A percentile compares a stretch with the other conserved stretches of the same genome.
Conservation (phyloP, 1,284 basidiomycete species). For the Phellinidium pouzarii region DNA sequence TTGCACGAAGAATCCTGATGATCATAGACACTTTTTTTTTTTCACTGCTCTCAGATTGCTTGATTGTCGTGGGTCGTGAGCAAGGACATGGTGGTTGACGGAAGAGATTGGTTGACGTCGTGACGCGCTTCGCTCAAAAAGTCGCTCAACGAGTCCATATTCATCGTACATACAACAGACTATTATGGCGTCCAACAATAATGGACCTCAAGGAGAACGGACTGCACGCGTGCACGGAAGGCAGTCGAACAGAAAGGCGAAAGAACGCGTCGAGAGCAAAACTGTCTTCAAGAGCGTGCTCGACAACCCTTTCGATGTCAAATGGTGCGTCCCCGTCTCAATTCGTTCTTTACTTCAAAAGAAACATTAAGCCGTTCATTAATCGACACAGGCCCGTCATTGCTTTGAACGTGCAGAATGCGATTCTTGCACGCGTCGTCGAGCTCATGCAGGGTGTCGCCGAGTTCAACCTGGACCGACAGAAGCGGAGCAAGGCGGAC, state of each 20-base stretch:
- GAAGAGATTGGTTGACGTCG: too few species aligned
- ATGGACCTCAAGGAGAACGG: constrained; percentile 29
- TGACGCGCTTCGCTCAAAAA: too few species aligned
- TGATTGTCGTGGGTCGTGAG: too few species aligned
- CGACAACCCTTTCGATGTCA: constrained; percentile 63
- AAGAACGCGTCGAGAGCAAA: constrained; percentile 39
- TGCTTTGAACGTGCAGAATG: constrained; percentile 56
- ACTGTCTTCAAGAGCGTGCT: constrained; percentile 61
- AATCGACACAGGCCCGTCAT: constrained; percentile 51
- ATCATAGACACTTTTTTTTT: too few species aligned
- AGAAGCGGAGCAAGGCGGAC: constrained; percentile 32
- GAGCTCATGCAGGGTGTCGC: constrained; percentile 44
- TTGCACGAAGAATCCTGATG: too few species aligned
- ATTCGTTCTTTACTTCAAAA: constrained; percentile 2
- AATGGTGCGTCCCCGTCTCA: constrained; percentile 43
- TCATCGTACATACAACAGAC: background rate
- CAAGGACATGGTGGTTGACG: too few species aligned
- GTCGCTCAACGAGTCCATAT: too few species aligned
- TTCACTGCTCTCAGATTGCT: too few species aligned
- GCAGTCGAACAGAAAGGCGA: constrained; percentile 52
- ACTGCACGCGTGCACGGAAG: constrained; percentile 43
- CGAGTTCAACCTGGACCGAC: constrained; percentile 34
- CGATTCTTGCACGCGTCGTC: constrained; percentile 44
- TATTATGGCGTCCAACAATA: background rate
- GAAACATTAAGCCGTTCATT: constrained; percentile 9